These are phyloP conservation scores for Trichoderma breve DNA, from an alignment of 2,329 filamentous ascomycete species.

Conservation along the genomic window DNA sequence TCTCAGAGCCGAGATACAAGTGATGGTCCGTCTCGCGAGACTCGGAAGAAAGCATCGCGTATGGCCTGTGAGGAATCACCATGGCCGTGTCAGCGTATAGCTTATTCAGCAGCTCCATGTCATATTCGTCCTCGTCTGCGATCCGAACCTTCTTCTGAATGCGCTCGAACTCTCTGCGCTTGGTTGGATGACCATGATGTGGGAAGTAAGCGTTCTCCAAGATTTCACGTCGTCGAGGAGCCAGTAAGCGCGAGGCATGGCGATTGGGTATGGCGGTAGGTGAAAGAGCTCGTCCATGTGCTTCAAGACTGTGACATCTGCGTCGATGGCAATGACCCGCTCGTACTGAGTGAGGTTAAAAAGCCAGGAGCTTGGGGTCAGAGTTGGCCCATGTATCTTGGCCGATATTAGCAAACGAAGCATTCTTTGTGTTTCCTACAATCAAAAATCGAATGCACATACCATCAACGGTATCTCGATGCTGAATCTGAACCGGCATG, in stretches of 20 bases:
- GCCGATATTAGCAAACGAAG: not conserved
- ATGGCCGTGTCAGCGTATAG: conserved; percentile 58
- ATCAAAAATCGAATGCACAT: not conserved
- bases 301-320: conserved; percentile 61
- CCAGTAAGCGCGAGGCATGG: conserved; percentile 74
- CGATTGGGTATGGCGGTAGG: conserved; percentile 57
- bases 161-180: conserved; percentile 48
- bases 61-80: conserved; percentile 62
- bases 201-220: conserved; percentile 53
- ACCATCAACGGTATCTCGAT: conserved; percentile 33
- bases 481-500: conserved; percentile 41
- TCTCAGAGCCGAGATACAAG: conserved; percentile 40
- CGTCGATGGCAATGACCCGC: conserved; percentile 52
- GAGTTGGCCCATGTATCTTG: conserved; percentile 59
- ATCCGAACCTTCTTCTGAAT: conserved; percentile 30
- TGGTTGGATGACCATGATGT: conserved; percentile 59
- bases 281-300: conserved; percentile 70
- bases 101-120: conserved; percentile 67
- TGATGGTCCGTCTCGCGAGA: conserved; percentile 53
- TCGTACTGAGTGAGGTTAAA: conserved; percentile 64
- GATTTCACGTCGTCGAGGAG: conserved; percentile 44
- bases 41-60: conserved; percentile 61
- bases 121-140: conserved; percentile 45
- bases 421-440: not conserved
- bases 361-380: conserved; percentile 67